A percentile compares a stretch with the other conserved stretches of the same genome.
Evolutionary conservation across 2,329 filamentous ascomycete species (phyloP).

Genomic region (Xenoacremonium recifei): DNA sequence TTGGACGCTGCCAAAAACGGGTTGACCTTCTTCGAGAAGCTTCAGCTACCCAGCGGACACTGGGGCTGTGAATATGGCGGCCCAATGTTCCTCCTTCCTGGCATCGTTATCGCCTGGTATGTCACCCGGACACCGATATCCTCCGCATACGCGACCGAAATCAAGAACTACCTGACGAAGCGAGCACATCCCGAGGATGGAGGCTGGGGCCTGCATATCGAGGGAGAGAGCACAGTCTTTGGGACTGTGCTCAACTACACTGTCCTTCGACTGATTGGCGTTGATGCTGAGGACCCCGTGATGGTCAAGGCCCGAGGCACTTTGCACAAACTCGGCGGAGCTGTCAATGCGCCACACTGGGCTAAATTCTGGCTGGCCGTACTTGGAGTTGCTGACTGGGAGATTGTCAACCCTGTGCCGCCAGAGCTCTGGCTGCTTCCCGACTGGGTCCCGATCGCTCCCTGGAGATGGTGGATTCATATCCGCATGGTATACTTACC

Average conservation of each 20-base stretch:
- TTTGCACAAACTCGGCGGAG: constrained; percentile 83
- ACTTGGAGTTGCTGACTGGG: constrained; percentile 81
- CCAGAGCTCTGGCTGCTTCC: constrained; percentile 92
- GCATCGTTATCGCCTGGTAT: constrained; percentile 82
- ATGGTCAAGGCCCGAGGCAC: constrained; percentile 83
- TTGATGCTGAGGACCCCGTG: constrained; percentile 76
- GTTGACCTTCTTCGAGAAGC: constrained; percentile 81
- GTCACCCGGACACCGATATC: constrained; percentile 86
- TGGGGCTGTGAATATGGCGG: constrained; percentile 99
- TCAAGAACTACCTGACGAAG: constrained; percentile 88
- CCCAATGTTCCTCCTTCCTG: constrained; percentile 91
- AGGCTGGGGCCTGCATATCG: constrained; percentile 96
- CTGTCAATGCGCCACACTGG: constrained; percentile 85
- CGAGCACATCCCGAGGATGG: constrained; percentile 83
- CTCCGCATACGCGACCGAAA: constrained; percentile 76
- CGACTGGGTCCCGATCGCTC: constrained; percentile 85
- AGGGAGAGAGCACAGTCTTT: constrained; percentile 88
- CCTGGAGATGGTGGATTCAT: constrained; percentile 97
- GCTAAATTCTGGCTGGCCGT: constrained; percentile 93
- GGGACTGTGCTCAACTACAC: constrained; percentile 90
- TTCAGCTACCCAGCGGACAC: constrained; percentile 85
- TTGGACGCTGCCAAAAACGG: constrained; percentile 80
- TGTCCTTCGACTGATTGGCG: constrained; percentile 75
- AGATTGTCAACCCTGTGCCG: constrained; percentile 90
- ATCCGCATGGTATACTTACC: constrained; percentile 95